Base-by-base conservation (phyloP, 371 early-diverging fungal genomes). In the Apophysomyces elegans region DNA sequence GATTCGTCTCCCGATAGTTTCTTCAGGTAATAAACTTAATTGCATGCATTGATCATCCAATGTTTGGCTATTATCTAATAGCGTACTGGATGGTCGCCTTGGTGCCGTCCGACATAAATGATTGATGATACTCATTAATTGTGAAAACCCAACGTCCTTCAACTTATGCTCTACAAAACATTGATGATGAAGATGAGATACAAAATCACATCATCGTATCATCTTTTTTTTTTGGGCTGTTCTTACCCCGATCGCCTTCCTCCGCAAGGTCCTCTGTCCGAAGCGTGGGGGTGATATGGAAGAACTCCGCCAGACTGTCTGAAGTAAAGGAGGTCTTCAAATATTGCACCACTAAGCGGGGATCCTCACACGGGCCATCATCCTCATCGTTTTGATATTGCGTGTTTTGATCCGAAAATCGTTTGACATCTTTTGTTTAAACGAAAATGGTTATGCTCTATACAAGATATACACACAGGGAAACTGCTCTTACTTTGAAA, bases 291-390 rank as follows among this genome's bases (percentile, higher is more conserved):
- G 35, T 18, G 21, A 50, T 7, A 9, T 50, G n/a, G 21, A 50
- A 61, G 43, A 56, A 66, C 13, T 38, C 39, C 12, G 66, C 37
- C 12, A 66, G 39, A 11, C 66, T 60, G 36, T 66, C 66, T 4
- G 46, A 59, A 18, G 41, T 56, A n/a, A 66, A 66, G 1, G 57
- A 57, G 8, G 60, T 66, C 44, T 58, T 39, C 60, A 66, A 43
- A 21, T 61, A 66, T 14, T 66, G 54, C n/a, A 61, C 59, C n/a
- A 66, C 36, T 11, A 60, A 61, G 11, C 39, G 16, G 13, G 66
- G 66, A 35, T 61, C 39, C 43, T 54, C 37, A 37, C 47, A 66
- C 5, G 58, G 39, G 7, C 46, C 46, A 21, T 59, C 59, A 4
- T 58, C 46, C 5, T 45, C 46, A 14, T 58, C 59, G 7, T 32